These are phyloP conservation scores for Pluteus cervinus DNA, from an alignment of 768 basidiomycete species.

Conservation along the genomic window DNA sequence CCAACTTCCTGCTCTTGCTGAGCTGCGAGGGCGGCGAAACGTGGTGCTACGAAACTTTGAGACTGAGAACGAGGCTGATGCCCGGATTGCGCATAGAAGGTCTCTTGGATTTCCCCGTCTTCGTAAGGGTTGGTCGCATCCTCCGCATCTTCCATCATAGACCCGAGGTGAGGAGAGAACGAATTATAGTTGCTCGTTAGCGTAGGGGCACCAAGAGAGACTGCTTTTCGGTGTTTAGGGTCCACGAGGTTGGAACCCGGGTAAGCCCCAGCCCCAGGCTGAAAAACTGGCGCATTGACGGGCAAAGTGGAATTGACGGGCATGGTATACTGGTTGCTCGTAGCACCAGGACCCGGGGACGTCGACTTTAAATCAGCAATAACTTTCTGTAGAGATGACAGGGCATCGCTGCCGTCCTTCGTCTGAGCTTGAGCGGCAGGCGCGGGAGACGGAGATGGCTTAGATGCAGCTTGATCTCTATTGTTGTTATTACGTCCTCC, in stretches of 20 bases:
- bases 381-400: conserved; percentile 86
- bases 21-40: conserved; percentile 76
- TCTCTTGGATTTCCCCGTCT: conserved; percentile 75
- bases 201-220: conserved; percentile 57
- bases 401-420: conserved; percentile 69
- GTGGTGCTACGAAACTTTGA: conserved; percentile 83
- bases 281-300: conserved; percentile 66
- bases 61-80: conserved; percentile 73
- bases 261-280: conserved; percentile 59
- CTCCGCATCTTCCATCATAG: conserved; percentile 81
- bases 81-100: conserved; percentile 40
- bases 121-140: conserved; percentile 57
- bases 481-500: conserved; percentile 37
- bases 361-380: conserved; percentile 91
- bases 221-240: conserved; percentile 77
- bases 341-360: conserved; percentile 50
- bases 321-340: conserved; percentile 37
- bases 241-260: conserved; percentile 42
- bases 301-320: conserved; percentile 55
- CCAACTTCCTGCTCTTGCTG: conserved; percentile 67
- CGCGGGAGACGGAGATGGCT: conserved; percentile 37
- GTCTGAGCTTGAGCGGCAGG: conserved; percentile 44
- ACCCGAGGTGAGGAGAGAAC: conserved; percentile 74
- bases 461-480: conserved; percentile 37
- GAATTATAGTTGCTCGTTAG: conserved; percentile 58